A percentile compares a stretch with the other conserved stretches of the same genome.
phyloP scores from a whole-genome alignment of 805 yeast species.

The Cyberlindnera sargentensis region DNA sequence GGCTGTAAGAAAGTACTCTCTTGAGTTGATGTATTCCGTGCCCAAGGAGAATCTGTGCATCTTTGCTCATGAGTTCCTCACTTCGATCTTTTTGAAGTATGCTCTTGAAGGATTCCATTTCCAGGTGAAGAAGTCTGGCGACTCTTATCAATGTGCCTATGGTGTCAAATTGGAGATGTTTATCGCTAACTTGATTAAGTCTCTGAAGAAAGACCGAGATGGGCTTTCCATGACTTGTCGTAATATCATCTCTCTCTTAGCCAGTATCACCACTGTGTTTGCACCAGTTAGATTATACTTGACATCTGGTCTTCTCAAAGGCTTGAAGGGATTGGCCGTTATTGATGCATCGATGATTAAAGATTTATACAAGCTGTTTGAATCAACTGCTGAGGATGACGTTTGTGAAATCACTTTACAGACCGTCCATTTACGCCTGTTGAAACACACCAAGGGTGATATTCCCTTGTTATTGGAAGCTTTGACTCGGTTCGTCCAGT shows the following conservation, averaged over 20 bases:
- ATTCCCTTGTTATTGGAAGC: conserved; percentile 16
- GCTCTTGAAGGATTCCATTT: conserved; percentile 61
- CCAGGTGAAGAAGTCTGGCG: conserved; percentile 29
- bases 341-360: conserved; percentile 23
- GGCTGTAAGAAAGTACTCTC: conserved; percentile 58
- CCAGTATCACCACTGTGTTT: conserved; percentile 42
- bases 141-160: conserved; percentile 42
- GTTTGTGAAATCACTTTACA: conserved; percentile 46
- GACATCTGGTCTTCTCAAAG: conserved; percentile 49
- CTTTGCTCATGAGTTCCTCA: conserved; percentile 39
- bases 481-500: conserved; percentile 16
- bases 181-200: conserved; percentile 27
- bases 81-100: conserved; percentile 44
- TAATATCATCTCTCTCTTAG: conserved; percentile 38
- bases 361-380: conserved; percentile 29
- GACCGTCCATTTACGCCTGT: conserved; percentile 40
- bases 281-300: conserved; percentile 67
- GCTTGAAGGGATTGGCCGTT: conserved; percentile 29
- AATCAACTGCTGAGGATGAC: conserved; percentile 40
- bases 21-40: conserved; percentile 48
- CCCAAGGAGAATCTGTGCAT: conserved; percentile 37
- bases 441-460: conserved; percentile 32
- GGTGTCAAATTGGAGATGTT: conserved; percentile 47
- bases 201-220: conserved; percentile 27
- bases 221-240: conserved; percentile 24